Percentiles rank a stretch among this genome's conserved stretches.
Conservation (phyloP, 2,329 filamentous ascomycete species). For the Fusarium cyanostomum region DNA sequence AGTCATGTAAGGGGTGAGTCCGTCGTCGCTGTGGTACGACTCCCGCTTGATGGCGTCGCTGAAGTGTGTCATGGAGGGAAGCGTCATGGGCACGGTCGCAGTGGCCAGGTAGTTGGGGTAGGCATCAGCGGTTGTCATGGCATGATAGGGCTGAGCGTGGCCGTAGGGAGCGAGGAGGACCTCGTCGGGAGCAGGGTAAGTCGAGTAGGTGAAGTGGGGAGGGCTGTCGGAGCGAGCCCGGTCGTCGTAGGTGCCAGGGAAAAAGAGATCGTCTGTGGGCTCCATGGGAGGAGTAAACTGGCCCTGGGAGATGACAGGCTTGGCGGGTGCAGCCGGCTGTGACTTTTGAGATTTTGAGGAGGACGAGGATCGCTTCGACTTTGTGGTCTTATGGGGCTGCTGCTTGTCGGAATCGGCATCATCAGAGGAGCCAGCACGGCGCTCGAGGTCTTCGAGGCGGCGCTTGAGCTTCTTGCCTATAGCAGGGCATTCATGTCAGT, state of each 20-base stretch:
- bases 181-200: constrained; percentile 74
- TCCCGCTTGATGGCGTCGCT: constrained; percentile 75
- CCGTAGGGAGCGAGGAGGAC: constrained; percentile 69
- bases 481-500: constrained; percentile 26
- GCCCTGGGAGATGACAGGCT: constrained; percentile 56
- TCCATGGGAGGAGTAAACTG: constrained; percentile 71
- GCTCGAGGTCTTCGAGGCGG: constrained; percentile 85
- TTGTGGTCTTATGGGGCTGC: constrained; percentile 42
- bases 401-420: constrained; percentile 54
- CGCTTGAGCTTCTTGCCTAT: constrained; percentile 92
- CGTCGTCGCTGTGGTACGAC: constrained; percentile 63
- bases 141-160: constrained; percentile 61
- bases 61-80: constrained; percentile 73
- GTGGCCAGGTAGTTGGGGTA: constrained; percentile 66
- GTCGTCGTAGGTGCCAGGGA: constrained; percentile 67
- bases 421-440: constrained; percentile 69
- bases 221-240: constrained; percentile 77
- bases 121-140: constrained; percentile 60
- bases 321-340: constrained; percentile 44
- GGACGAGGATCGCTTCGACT: constrained; percentile 46
- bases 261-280: constrained; percentile 72
- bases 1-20: constrained; percentile 72
- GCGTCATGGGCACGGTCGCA: constrained; percentile 64
- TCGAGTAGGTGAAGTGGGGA: constrained; percentile 72
- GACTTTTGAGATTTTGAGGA: constrained; percentile 44